A percentile compares a stretch with the other conserved stretches of the same genome.
phyloP scores from a whole-genome alignment of 164 flowering plant species.

The Nymphaea thermarum region DNA sequence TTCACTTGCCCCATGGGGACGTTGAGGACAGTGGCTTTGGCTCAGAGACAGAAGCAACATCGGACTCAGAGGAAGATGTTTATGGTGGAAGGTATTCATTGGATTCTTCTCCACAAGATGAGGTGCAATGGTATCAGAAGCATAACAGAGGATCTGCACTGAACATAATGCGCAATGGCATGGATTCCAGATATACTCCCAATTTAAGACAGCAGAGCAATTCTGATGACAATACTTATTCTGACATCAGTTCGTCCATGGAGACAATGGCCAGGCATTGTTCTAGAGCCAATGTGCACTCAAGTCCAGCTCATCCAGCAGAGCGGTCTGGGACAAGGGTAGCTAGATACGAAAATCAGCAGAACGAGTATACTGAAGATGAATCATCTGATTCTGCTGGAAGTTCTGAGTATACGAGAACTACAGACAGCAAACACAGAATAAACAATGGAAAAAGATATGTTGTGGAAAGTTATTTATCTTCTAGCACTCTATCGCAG shows the following conservation, averaged over 20 bases:
- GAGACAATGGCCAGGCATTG: conserved; percentile 10
- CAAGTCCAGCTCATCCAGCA: background rate
- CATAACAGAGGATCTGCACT: background rate
- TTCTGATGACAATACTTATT: conserved; percentile 15
- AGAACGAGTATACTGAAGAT: conserved; percentile 41
- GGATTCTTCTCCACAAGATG: conserved; percentile 42
- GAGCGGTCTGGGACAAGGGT: conserved; percentile 17
- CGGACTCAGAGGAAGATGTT: conserved; percentile 55
- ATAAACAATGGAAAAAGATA: conserved; percentile 14
- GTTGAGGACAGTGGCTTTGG: conserved; percentile 41
- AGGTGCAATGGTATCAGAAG: background rate
- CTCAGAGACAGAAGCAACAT: conserved; percentile 47
- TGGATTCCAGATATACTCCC: conserved; percentile 8
- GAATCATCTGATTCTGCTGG: conserved; percentile 62
- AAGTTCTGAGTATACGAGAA: conserved; percentile 60
- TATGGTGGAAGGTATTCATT: conserved; percentile 50
- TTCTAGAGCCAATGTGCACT: background rate
- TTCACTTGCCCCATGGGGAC: conserved; percentile 39
- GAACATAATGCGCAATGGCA: conserved; percentile 9
- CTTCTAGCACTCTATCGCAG: conserved; percentile 40
- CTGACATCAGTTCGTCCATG: conserved; percentile 26
- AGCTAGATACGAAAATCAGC: conserved; percentile 24
- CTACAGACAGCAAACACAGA: conserved; percentile 20
- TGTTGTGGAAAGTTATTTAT: conserved; percentile 34
- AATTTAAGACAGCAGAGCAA: conserved; percentile 9